Percentiles rank a stretch among this genome's conserved stretches.
phyloP scores from a whole-genome alignment of 2,329 filamentous ascomycete species.

The Tolypocladium amazonense region DNA sequence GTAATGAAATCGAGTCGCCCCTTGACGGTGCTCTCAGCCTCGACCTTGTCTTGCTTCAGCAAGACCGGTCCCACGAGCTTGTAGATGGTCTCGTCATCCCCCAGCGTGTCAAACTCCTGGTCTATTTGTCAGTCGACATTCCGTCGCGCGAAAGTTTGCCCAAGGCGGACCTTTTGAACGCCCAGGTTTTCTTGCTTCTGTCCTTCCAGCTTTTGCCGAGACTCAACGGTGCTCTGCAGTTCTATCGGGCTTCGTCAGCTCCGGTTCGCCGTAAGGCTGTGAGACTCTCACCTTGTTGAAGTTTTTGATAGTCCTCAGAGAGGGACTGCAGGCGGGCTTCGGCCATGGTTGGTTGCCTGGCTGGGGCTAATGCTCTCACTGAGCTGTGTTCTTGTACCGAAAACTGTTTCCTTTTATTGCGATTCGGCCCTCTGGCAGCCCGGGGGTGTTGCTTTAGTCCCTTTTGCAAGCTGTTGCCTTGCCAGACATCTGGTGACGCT shows the following conservation, averaged over 20 bases:
- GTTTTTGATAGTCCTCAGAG: constrained; percentile 76
- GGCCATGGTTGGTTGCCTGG: constrained; percentile 44
- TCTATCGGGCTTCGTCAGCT: constrained; percentile 40
- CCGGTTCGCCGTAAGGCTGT: background rate
- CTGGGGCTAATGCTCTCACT: background rate
- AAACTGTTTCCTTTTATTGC: background rate
- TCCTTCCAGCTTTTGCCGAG: constrained; percentile 83
- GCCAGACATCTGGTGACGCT: background rate
- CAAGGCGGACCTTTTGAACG: constrained; percentile 62
- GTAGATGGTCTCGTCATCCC: constrained; percentile 82
- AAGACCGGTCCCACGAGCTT: constrained; percentile 90
- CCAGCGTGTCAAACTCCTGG: constrained; percentile 72
- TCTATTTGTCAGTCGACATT: background rate
- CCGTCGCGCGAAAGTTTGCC: background rate
- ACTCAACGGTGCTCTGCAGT: constrained; percentile 62
- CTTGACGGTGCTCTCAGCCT: constrained; percentile 85
- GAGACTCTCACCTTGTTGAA: constrained; percentile 60
- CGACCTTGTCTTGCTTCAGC: constrained; percentile 85
- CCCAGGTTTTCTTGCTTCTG: constrained; percentile 88
- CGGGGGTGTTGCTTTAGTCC: background rate
- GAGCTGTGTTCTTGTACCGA: background rate
- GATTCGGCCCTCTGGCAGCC: background rate
- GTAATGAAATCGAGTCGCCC: constrained; percentile 85
- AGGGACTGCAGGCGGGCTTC: constrained; percentile 72
- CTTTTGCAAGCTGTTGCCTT: background rate